Conservation (phyloP, 257 asterid genomes). For the Nicotiana knightiana region DNA sequence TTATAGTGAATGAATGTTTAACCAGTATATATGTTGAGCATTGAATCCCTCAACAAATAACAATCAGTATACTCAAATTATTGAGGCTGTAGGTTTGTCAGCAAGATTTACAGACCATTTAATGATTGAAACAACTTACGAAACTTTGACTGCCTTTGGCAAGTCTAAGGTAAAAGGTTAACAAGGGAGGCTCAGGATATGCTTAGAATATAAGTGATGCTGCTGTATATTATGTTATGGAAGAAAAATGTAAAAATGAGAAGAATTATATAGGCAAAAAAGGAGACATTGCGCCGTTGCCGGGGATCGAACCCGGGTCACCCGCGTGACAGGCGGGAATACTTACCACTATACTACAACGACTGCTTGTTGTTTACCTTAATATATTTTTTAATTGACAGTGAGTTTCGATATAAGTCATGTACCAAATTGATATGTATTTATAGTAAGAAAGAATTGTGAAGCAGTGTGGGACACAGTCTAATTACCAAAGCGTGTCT, state of each 20-base stretch:
- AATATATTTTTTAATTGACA: no score
- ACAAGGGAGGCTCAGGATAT: no score
- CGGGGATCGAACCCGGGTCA: slow-evolving; percentile 35
- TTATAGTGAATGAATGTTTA: background rate
- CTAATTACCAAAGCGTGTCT: background rate
- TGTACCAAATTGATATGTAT: background rate
- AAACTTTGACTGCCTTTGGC: no score
- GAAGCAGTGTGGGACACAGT: background rate
- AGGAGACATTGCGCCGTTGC: background rate
- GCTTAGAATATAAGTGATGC: no score
- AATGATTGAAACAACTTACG: no score
- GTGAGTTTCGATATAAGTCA: background rate
- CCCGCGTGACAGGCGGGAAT: slow-evolving; percentile 66
- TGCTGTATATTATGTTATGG: no score
- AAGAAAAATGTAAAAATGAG: no score
- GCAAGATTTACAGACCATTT: background rate
- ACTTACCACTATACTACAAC: slow-evolving; percentile 64
- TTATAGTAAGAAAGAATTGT: background rate
- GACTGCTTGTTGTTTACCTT: background rate
- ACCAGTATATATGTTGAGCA: background rate
- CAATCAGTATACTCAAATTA: background rate
- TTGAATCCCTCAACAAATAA: background rate
- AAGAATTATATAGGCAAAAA: no score
- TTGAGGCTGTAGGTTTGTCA: background rate
- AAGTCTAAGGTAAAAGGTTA: no score